Base-by-base conservation (phyloP, 1,139 yeast species). In the Arxiozyma heterogenica region DNA sequence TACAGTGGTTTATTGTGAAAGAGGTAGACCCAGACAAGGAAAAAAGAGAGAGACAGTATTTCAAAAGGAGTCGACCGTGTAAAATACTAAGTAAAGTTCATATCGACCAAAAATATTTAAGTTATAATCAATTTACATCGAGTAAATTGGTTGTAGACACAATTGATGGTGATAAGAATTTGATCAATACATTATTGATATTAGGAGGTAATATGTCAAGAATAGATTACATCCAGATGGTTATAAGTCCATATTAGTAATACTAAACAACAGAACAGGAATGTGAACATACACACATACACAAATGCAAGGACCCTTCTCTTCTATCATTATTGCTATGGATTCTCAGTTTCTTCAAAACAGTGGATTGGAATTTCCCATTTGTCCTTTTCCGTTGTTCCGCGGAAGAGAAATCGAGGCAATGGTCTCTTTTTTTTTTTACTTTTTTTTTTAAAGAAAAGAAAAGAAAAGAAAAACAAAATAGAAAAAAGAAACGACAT, bases 1-100 rank as follows among this genome's bases (percentile, higher is more conserved):
- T 58, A 5, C 43, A 51, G 12, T 58, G 59, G 55, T 43, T 38
- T 15, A 20, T 38, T 17, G 41, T 38, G n/a, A 47, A 50, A 18
- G 38, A 22, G 12, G 3, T 30, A 22, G 41, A 41, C 15, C 34
- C 42, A 34, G 39, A 18, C 7, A 22, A 39, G 9, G 43, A 47
- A 6, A 42, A 47, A 47, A 49, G 44, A 27, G n/a, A 38, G 5
- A 46, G 43, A 11, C 34, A 38, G n/a, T 21, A 38, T 17, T 46
- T 20, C 18, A 34, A 46, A 8, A 46, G 38, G 15, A 2, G 23
- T 18, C 7, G 22, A 15, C 23, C 43, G 17, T 25, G 30, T 11
- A 21, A 34, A 15, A 34, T 34, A 5, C 18, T 46, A 3, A 21
- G 7, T n/a, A 46, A 46, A 38, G 23, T 34, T 38, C 20, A 21